A percentile compares a stretch with the other conserved stretches of the same genome.
phyloP scores from a whole-genome alignment of 2,329 filamentous ascomycete species.

The Phyllosticta citribraziliensis region DNA sequence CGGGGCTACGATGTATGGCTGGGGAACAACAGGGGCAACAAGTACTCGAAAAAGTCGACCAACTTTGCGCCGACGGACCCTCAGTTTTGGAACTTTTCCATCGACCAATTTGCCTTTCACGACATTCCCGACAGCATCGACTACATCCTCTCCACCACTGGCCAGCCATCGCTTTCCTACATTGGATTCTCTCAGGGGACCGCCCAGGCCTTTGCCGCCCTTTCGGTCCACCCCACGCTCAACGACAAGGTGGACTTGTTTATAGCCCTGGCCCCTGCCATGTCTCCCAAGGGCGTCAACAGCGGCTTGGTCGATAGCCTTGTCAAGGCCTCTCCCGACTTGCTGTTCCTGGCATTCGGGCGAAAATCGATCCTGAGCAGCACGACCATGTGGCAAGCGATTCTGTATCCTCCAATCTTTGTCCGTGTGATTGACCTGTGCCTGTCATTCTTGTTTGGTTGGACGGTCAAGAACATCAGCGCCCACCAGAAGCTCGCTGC shows the following conservation, averaged over 20 bases:
- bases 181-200: conserved; percentile 97
- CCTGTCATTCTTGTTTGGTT: conserved; percentile 77
- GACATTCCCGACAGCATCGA: conserved; percentile 93
- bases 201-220: conserved; percentile 86
- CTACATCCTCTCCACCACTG: conserved; percentile 79
- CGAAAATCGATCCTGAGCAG: conserved; percentile 84
- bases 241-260: conserved; percentile 94
- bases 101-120: conserved; percentile 95
- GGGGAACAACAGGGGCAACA: conserved; percentile 96
- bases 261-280: conserved; percentile 88
- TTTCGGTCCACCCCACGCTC: conserved; percentile 83
- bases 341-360: conserved; percentile 88
- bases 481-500: conserved; percentile 84
- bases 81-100: conserved; percentile 94
- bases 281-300: conserved; percentile 85
- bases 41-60: conserved; percentile 94
- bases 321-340: conserved; percentile 84
- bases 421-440: conserved; percentile 76
- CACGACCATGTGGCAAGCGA: conserved; percentile 93
- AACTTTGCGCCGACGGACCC: conserved; percentile 62
- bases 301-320: conserved; percentile 88
- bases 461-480: conserved; percentile 76
- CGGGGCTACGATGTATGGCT: conserved; percentile 95
- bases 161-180: conserved; percentile 78
- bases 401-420: conserved; percentile 91